Evolutionary conservation across 495 filamentous ascomycete genomes (phyloP), one percentile per base, ranked within the genome.

Genomic region (Xylaria acuta): DNA sequence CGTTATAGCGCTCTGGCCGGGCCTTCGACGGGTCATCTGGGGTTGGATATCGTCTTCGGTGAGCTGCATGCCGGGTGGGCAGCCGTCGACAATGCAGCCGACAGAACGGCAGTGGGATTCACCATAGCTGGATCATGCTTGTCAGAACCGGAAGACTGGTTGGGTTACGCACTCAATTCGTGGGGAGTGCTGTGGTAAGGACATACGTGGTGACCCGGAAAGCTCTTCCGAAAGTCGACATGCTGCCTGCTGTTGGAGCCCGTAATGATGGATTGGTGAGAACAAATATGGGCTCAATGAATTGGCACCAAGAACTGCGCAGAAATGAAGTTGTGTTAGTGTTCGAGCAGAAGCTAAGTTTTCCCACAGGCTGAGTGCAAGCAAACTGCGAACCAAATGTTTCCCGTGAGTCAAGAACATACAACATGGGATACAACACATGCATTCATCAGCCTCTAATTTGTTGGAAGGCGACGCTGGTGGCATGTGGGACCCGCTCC

Each of bases 31-130:
- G 38, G 92, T 97, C 89, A 99, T 91, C 82, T 98, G 96, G 53
- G 94, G 93, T 82, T 99, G 96, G 78, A 99, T 96, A 79, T 97
- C 94, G 70, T 84, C 87, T 82, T 97, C 95, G 63, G 91, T 92
- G 79, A 98, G 89, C 74, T 91, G 84, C 87, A 99, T 92, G 73
- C 95, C 94, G 0, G 96, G 94, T 9, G 96, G 96, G 77, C 89
- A 91, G 64, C 93, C 93, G 80, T 97, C 94, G 82, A 97, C 89
- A 63, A 96, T 95, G 80, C 92, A 94, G 80, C 92, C 92, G 76
- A 97, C 93, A n/a, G 93, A 95, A 77, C 89, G 90, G 84, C 93
- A 95, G 82, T 97, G 94, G 53, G 92, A 95, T 84, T 97, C 94
- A 79, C 94, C 94, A 84, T 94, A 94, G 79, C 93, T 95, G 69